These are phyloP conservation scores for Acacia crassicarpa DNA, from an alignment of 306 rosid species.

Conservation along the genomic window DNA sequence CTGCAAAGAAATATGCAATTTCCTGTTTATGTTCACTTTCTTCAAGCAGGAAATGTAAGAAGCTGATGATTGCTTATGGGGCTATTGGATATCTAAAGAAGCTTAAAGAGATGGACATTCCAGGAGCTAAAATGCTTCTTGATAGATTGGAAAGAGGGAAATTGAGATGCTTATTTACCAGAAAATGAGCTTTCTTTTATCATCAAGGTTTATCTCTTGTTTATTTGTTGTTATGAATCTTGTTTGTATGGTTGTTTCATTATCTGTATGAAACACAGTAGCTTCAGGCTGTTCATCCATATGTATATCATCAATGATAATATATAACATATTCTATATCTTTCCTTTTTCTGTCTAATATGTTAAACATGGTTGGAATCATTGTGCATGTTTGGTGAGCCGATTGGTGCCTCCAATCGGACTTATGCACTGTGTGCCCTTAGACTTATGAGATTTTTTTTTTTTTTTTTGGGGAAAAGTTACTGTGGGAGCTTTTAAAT, in stretches of 20 bases:
- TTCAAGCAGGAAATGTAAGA: constrained; percentile 78
- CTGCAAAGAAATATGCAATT: constrained; percentile 85
- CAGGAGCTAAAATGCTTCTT: constrained; percentile 81
- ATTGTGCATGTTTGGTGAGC: too few relatives aligned
- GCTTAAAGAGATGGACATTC: constrained; percentile 86
- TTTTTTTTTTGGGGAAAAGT: too few relatives aligned
- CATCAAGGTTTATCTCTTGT: background rate
- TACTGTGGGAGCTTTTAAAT: too few relatives aligned
- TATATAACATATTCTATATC: constrained; percentile 19
- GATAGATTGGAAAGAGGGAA: constrained; percentile 83
- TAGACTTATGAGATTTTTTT: too few relatives aligned
- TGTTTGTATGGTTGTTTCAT: background rate
- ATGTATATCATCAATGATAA: constrained; percentile 27
- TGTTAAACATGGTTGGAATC: too few relatives aligned
- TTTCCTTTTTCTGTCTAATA: background rate
- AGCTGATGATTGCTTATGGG: constrained; percentile 89
- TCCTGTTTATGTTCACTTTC: constrained; percentile 69
- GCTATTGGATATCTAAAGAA: constrained; percentile 95
- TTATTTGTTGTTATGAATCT: background rate
- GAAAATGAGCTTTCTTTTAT: constrained; percentile 49
- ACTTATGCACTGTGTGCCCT: too few relatives aligned
- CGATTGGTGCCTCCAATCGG: too few relatives aligned
- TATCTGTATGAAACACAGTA: constrained; percentile 38
- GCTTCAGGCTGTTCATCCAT: constrained; percentile 18
- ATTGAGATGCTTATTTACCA: constrained; percentile 64